Conservation (phyloP, 371 early-diverging fungal genomes). For the Zopfochytrium polystomum region DNA sequence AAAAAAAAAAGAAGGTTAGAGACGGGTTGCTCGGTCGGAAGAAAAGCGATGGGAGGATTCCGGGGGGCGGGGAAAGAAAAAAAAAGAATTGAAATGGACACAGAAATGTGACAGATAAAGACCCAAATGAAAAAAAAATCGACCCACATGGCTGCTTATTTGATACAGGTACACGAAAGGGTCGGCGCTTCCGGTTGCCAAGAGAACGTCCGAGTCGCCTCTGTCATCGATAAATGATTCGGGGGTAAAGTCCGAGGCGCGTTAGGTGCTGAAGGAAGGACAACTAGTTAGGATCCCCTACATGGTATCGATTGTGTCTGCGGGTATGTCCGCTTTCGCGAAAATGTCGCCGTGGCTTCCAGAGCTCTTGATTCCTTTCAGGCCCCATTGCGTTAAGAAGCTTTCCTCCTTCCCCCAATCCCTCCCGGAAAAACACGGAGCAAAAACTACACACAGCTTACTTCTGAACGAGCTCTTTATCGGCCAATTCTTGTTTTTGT, state of each 20-base stretch:
- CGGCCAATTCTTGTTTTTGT: constrained; percentile 87
- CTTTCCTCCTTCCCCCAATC: constrained; percentile 4
- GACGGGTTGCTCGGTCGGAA: too few relatives aligned
- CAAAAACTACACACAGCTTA: constrained; percentile 5
- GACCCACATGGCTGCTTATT: constrained; percentile 45
- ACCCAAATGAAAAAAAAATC: constrained; percentile 41
- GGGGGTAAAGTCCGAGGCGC: not conserved
- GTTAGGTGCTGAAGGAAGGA: too few relatives aligned
- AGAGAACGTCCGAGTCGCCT: constrained; percentile 14
- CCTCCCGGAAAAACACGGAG: not conserved
- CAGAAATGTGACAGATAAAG: constrained; percentile 22
- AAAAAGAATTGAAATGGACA: constrained; percentile 2
- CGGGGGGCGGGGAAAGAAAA: not conserved
- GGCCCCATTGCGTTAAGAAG: too few relatives aligned
- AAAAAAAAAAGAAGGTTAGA: not conserved
- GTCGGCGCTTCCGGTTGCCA: constrained; percentile 82
- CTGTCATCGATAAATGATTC: not conserved
- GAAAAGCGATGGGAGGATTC: constrained; percentile 10
- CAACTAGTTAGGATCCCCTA: too few relatives aligned
- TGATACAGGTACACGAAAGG: constrained; percentile 80
- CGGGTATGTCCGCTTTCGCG: constrained; percentile 1
- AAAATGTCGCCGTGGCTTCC: not conserved
- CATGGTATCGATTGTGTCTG: constrained; percentile 4
- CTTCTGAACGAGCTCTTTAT: constrained; percentile 78
- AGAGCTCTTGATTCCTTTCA: too few relatives aligned